Evolutionary conservation across 2,329 filamentous ascomycete genomes (phyloP), one percentile per base, ranked within the genome.

Genomic region (Colletotrichum tofieldiae): DNA sequence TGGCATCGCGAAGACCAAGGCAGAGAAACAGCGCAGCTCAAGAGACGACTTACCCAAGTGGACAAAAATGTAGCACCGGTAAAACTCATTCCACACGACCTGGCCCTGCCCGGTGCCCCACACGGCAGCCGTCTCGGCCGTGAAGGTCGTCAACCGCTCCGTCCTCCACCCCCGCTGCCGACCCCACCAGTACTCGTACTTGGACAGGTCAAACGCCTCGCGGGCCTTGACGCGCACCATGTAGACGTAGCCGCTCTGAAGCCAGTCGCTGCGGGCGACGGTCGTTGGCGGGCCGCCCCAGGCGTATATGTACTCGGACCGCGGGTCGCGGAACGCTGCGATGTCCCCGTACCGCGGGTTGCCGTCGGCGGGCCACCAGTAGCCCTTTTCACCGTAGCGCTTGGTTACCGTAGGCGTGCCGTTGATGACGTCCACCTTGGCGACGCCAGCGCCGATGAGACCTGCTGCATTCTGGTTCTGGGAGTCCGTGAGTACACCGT

Each of bases 131-230:
- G 81, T 84, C 72, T 83, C 79, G 0, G 78, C 67, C 0, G 75
- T 78, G 43, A 82, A 83, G 37, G 71, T 73, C 0, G 74, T 79
- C 35, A 84, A 68, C 3, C 78, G 74, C 20, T 79, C 76, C 0
- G 64, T 67, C 72, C 77, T 83, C 83, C 83, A 84, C 2, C 82
- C 81, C 23, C 77, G 75, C 16, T 78, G 72, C 2, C 76, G 76
- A 0, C 83, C 83, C 82, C 82, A 84, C 79, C 80, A 84, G 67
- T 85, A 84, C 74, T 84, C 77, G 49, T 85, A 84, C 59, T 77
- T 78, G 16, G 49, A 60, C 8, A 83, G 69, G 11, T 84, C 78
- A 39, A 84, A 84, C 0, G 81, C 81, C 11, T 82, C 76, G 1
- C 64, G 37, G 0, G 80, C 80, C 26, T 76, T 76, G 2, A 84